Evolutionary conservation across 768 basidiomycete species (phyloP), one percentile per base, ranked within the genome.

Genomic region (Pleurotus tuoliensis): DNA sequence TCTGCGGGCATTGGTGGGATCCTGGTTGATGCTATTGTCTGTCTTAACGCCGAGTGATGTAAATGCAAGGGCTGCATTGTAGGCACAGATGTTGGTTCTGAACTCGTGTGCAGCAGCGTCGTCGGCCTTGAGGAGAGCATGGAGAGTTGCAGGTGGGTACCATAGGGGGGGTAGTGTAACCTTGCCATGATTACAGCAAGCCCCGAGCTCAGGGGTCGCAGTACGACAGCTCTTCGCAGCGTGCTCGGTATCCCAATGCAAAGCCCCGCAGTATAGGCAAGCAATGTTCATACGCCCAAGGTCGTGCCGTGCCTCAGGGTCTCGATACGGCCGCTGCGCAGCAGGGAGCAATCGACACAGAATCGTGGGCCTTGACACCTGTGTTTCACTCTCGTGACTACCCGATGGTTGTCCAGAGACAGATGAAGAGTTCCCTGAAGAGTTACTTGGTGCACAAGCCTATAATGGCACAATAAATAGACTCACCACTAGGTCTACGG

Each of bases 31-130:
- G 3, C 39, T 24, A 12, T 65, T 25, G 37, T 74, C 66, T 22
- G 67, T 44, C 3, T 62, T 58, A 4, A 68, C 67, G 11, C 67
- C 67, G 0, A 74, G 58, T 0, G 71, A 75, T 0, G 70, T 70
- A 44, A 74, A 75, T 3, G 72, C 68, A 40, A 75, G 62, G 1
- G 73, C 65, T 18, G 59, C 59, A 46, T 77, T 77, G 25, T 75
- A 75, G 20, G 67, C 67, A 0, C 62, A 47, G 20, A 77, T 75
- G 3, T 74, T 63, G 2, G 61, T 58, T 1, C 62, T 65, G 24
- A 75, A 77, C 5, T 65, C 59, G n/a, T 45, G 51, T 7, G 66
- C 55, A 37, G 61, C 40, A 30, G 43, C 22, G 56, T 62, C 58
- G 2, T 39, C 38, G 0, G 39, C 51, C 18, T 27, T 7, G 13